Evolutionary conservation across 192 early-diverging fungal genomes (phyloP), one percentile per base, ranked within the genome.

Genomic region (Coemansia reversa): DNA sequence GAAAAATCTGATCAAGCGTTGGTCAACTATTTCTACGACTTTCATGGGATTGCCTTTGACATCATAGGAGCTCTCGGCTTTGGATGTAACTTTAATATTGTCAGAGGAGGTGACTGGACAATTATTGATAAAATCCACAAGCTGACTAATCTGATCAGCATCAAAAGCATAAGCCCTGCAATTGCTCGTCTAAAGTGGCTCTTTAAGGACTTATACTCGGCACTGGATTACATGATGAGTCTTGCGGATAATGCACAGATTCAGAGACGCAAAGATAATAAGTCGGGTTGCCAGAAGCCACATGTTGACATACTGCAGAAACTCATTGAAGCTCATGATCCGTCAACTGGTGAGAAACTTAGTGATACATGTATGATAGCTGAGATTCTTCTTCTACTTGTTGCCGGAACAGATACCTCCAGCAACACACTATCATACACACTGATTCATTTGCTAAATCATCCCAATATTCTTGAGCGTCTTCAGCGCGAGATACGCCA

Each of bases 351-450:
- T 18, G 28, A 63, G 51, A 50, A 27, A 6, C 30, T 83, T 5
- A 48, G 64, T 19, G 55, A 32, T 5, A 35, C 29, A 3, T 12
- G 51, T 7, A 29, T 81, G 56, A 55, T 55, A 0, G 27, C 67
- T 0, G 79, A 84, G 28, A 57, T 73, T 0, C 14, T 53, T 1
- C 54, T 81, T n/a, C 51, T 78, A 20, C 61, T 84, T 27, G 47
- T 67, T 0, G 77, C 78, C 0, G 83, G 83, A 18, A 76, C 77
- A 25, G 83, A 84, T 29, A 84, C 83, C 0, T 72, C 78, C 24
- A 78, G 75, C 72, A 77, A 71, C 51, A 76, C 78, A 33, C 35
- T 81, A 24, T 39, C 60, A 2, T 84, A 66, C 67, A 66, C 75
- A 4, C 19, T 70, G 1, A 70, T 75, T 62, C 61, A 67, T 24